Conservation (phyloP, 805 yeast genomes). For the Sugiyamaella mastotermitis region DNA sequence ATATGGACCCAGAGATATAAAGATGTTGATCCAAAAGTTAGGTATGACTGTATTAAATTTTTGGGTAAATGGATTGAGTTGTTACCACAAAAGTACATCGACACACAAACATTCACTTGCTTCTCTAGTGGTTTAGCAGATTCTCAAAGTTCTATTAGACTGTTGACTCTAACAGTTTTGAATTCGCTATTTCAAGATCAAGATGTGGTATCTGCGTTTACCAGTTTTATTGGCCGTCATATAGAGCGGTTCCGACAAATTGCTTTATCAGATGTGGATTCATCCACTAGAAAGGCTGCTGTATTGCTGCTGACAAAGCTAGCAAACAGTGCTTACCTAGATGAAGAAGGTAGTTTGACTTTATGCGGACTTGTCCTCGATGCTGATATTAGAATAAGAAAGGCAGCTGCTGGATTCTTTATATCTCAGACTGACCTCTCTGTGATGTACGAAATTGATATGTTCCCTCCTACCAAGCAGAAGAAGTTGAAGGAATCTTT, state of each 20-base stretch:
- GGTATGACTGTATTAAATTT: constrained; percentile 60
- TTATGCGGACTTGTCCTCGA: constrained; percentile 38
- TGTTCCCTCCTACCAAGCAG: neutral
- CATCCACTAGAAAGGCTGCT: constrained; percentile 46
- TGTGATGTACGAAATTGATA: neutral
- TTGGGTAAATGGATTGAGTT: constrained; percentile 68
- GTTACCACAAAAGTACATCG: constrained; percentile 66
- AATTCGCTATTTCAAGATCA: constrained; percentile 40
- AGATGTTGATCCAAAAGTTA: constrained; percentile 66
- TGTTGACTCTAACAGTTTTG: constrained; percentile 56
- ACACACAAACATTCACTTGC: constrained; percentile 63
- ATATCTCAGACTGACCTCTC: constrained; percentile 3
- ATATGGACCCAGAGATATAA: constrained; percentile 70
- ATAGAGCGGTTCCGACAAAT: constrained; percentile 61
- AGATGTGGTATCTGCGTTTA: constrained; percentile 40
- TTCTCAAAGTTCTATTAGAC: constrained; percentile 50
- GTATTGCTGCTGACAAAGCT: constrained; percentile 51
- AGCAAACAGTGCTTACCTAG: constrained; percentile 55
- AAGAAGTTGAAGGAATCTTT: neutral
- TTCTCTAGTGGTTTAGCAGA: constrained; percentile 87
- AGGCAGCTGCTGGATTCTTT: constrained; percentile 50
- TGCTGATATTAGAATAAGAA: constrained; percentile 29
- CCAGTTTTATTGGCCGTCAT: constrained; percentile 75
- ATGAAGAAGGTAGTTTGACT: constrained; percentile 46
- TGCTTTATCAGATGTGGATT: constrained; percentile 49